phyloP scores from a whole-genome alignment of 2,329 filamentous ascomycete genomes.

The Hypoxylon sp. region DNA sequence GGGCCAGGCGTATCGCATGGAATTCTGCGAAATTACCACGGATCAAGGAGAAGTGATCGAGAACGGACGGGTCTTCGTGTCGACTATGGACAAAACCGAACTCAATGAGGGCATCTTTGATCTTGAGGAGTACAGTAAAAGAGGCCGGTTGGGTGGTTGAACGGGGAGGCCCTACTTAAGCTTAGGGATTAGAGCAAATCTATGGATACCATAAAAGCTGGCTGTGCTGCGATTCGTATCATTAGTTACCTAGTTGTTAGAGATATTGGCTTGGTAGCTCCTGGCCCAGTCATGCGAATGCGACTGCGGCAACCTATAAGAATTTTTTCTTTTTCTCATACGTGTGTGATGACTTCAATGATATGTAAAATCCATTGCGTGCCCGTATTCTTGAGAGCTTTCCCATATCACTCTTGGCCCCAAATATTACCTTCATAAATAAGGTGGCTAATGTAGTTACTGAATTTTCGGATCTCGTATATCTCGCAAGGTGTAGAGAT shows the following conservation, averaged over 20 bases:
- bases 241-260: not conserved
- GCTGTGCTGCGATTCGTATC: not conserved
- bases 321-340: not conserved
- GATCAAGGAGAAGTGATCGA: conserved; percentile 35
- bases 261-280: not conserved
- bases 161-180: not conserved
- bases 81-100: not conserved
- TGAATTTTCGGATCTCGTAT: too few species aligned
- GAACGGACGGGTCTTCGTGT: conserved; percentile 46
- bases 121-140: not conserved
- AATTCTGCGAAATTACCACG: conserved; percentile 38
- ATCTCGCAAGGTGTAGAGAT: too few species aligned
- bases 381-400: too few species aligned
- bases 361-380: too few species aligned
- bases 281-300: not conserved
- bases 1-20: conserved; percentile 42
- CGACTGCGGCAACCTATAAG: not conserved
- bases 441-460: not conserved
- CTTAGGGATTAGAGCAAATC: not conserved
- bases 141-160: too few species aligned
- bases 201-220: not conserved
- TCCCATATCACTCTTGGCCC: not conserved
- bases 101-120: conserved; percentile 40
- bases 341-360: not conserved
- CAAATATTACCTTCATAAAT: not conserved